Evolutionary conservation across 2,329 filamentous ascomycete species (phyloP), one percentile per base, ranked within the genome.

Genomic region (Exophiala lecanii-corni): DNA sequence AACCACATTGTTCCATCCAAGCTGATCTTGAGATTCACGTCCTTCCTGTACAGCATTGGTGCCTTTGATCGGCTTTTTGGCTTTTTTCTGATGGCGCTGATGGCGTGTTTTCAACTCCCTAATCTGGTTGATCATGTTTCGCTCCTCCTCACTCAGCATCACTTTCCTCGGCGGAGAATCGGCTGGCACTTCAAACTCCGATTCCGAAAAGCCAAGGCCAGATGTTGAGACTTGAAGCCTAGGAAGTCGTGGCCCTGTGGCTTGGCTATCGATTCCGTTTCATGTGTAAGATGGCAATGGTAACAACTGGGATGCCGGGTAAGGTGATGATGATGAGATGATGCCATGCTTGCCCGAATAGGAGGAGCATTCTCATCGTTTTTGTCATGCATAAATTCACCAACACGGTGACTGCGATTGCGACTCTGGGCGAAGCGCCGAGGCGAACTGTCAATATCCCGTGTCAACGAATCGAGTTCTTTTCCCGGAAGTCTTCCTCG

Each of bases 161-260:
- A 55, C 55, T 26, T 57, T 57, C 26, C 45, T 43, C 30, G 50
- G 53, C 15, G 55, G 52, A 6, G 52, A 54, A 30, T 57, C 54
- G 21, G 48, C 26, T 20, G 52, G 47, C 16, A 56, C 43, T 28
- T 54, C 53, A 35, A 56, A 56, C 36, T 57, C 54, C 5, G 55
- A 49, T 23, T 57, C 55, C 6, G 54, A 55, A 25, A 57, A 56
- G 5, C 53, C 55, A 13, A 57, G 39, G 9, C 54, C 54, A 7
- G 55, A 57, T 4, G 54, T 57, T 6, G 54, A 56, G 2, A 57
- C 51, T 35, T 55, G 55, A 7, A 57, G 47, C 43, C 54, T 37
- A 25, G 54, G 50, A n/a, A 57, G 33, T 33, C 41, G 41, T 3
- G 53, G 55, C 55, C 51, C n/a, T 37, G 18, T 32, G 19, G 45